Evolutionary conservation across 129 eudicot genomes (phyloP), one percentile per base, ranked within the genome.

Genomic region (Dittrichia graveolens): DNA sequence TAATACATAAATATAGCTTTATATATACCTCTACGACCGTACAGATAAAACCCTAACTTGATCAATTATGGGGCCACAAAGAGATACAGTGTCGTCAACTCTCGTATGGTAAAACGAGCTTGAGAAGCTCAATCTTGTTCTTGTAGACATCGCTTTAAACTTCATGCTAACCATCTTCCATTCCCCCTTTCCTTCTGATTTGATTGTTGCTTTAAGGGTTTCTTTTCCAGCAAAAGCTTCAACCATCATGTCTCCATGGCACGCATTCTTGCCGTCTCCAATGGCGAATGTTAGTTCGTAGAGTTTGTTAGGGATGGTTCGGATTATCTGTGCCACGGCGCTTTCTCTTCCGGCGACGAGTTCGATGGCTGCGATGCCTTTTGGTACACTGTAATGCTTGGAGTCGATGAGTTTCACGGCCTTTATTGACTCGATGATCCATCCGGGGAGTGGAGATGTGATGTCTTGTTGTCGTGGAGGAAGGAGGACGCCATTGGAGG

Each of bases 1-100:
- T 7, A 68, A 48, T 24, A 24, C 48, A 50, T 68, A 39, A 18
- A 53, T 53, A 49, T 18, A 10, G 38, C 74, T 69, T 39, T 39
- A 35, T 59, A 35, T 59, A 38, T 5, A 73, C 53, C 44, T 40
- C 45, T 63, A 74, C 7, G 44, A 52, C 12, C 70, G 65, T 2
- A 65, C 61, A 4, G 55, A 14, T 1, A 81, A 8, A 10, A 88
- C 89, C 75, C 15, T 77, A 14, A 92, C 98, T 70, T 85, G 74
- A 72, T 92, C 98, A 78, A 92, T 86, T 53, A 92, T 88, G 7
- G 98, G 98, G 2, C 98, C 98, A 71, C 98, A 92, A 5, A 92
- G 89, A 35, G 87, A 59, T 13, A 90, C 98, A 3, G 74, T 78
- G 59, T 87, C 96, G 24, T 87, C 78, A 8, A 34, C 55, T 80